phyloP scores from a whole-genome alignment of 306 rosid genomes.

The Vigna nakashimae region DNA sequence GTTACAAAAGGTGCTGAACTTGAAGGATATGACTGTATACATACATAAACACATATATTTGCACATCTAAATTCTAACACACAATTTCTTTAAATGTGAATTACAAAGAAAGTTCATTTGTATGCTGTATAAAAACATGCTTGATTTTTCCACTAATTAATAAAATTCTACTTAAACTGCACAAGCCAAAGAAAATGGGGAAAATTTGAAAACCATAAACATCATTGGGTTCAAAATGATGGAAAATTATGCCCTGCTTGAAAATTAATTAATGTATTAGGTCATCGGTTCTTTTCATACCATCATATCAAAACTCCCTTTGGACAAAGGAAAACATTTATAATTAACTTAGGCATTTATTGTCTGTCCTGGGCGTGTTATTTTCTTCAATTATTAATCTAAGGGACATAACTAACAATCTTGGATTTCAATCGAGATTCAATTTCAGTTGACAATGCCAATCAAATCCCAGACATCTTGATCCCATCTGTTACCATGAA shows the following conservation, averaged over 20 bases:
- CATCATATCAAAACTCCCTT: neutral
- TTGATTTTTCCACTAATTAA: neutral
- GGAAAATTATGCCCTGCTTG: neutral
- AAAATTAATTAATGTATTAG: neutral
- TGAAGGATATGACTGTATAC: neutral
- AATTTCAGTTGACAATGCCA: conserved; percentile 8
- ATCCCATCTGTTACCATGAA: neutral
- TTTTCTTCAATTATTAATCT: conserved; percentile 10
- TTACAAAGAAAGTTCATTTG: neutral
- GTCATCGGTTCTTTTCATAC: neutral
- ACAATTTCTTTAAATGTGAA: conserved; percentile 12
- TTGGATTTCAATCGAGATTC: neutral
- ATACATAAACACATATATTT: neutral
- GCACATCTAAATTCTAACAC: neutral
- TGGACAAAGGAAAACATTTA: neutral
- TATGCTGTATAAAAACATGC: neutral
- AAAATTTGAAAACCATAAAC: neutral
- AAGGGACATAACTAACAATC: neutral
- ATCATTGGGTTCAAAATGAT: neutral
- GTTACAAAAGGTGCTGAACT: neutral
- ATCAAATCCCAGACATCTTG: neutral
- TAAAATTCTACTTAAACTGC: neutral
- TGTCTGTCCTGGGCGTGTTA: neutral
- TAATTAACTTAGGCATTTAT: neutral
- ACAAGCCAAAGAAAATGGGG: neutral